phyloP scores from a whole-genome alignment of 345 rosid species.

The Adansonia digitata region DNA sequence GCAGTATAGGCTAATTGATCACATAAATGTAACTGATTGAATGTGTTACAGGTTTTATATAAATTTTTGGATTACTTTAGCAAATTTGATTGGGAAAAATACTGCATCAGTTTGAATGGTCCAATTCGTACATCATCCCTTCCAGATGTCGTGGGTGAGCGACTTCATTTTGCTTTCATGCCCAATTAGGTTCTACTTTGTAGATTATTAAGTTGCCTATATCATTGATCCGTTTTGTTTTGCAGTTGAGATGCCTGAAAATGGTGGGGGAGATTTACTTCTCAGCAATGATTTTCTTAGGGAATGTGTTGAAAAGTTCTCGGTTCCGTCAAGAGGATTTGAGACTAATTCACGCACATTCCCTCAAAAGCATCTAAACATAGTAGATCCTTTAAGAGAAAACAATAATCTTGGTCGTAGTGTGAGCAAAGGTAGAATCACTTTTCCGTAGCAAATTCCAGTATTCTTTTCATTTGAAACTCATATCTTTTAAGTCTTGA shows the following conservation, averaged over 20 bases:
- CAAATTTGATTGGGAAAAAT: conserved; percentile 95
- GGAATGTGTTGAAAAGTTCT: conserved; percentile 51
- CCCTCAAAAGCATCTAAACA: conserved; percentile 67
- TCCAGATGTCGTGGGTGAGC: conserved; percentile 71
- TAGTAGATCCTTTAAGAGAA: conserved; percentile 77
- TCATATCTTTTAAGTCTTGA: background rate
- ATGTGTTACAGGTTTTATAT: conserved; percentile 55
- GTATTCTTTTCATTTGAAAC: conserved; percentile 1
- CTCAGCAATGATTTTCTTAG: conserved; percentile 61
- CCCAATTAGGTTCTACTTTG: background rate
- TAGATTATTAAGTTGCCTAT: conserved; percentile 5
- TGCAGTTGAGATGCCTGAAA: conserved; percentile 54
- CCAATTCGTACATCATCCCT: conserved; percentile 59
- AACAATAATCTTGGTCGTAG: conserved; percentile 95
- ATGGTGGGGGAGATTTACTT: conserved; percentile 48
- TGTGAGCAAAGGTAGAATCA: conserved; percentile 73
- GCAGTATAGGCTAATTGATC: background rate
- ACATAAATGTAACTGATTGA: conserved; percentile 9
- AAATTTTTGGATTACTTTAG: conserved; percentile 90
- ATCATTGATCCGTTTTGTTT: conserved; percentile 1
- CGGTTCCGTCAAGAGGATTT: conserved; percentile 54
- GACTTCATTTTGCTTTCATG: background rate
- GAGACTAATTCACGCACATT: conserved; percentile 57
- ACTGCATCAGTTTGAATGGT: conserved; percentile 77
- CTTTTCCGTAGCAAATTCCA: conserved; percentile 1